Evolutionary conservation across 306 rosid genomes (phyloP).

Genomic region (Cucumis cinereus): DNA sequence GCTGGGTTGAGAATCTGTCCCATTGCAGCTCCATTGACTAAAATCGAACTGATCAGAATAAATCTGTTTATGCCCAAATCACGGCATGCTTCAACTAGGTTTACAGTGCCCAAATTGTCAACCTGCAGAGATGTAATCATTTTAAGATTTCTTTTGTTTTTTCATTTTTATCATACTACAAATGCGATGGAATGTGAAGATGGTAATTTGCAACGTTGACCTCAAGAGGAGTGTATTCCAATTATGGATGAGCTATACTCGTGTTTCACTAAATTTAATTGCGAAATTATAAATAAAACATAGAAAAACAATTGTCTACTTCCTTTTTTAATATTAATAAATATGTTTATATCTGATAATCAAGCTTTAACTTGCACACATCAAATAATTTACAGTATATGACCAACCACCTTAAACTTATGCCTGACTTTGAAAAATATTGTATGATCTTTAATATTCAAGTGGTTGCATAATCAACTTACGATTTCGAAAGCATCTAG

Average conservation of each 20-base stretch:
- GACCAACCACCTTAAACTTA: background rate
- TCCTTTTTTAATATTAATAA: too few species aligned
- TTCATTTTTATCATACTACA: too few species aligned
- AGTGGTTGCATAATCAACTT: background rate
- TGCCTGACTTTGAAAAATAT: background rate
- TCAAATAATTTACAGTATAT: background rate
- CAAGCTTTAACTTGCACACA: background rate
- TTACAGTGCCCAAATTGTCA: constrained; percentile 82
- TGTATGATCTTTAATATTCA: background rate
- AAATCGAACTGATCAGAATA: constrained; percentile 82
- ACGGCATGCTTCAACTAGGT: constrained; percentile 90
- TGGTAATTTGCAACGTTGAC: too few species aligned
- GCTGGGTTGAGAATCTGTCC: constrained; percentile 87
- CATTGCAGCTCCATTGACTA: constrained; percentile 96
- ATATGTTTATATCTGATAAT: background rate
- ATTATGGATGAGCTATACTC: too few species aligned
- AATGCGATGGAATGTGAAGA: too few species aligned
- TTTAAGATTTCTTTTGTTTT: background rate
- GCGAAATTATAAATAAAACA: background rate
- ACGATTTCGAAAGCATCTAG: background rate
- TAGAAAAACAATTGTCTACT: background rate
- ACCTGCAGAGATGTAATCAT: constrained; percentile 35
- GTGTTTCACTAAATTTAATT: background rate
- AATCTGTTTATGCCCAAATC: constrained; percentile 61
- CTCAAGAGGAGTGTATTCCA: too few species aligned